Evolutionary conservation across 2,329 filamentous ascomycete genomes (phyloP).

Genomic region (Apiospora kogelbergensis): DNA sequence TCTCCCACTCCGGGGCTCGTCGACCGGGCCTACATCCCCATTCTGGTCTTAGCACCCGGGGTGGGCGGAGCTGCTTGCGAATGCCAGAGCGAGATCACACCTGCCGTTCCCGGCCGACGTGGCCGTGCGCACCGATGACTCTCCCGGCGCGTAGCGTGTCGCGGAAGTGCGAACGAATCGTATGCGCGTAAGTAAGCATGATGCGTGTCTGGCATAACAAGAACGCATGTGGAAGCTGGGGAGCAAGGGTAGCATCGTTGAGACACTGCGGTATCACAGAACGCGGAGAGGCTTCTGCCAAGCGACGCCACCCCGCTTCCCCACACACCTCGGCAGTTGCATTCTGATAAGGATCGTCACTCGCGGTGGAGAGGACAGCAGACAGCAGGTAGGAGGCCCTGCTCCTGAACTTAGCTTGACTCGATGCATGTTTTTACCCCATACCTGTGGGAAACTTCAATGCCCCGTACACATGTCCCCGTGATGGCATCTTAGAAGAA

Average conservation of each 20-base stretch:
- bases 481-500: not conserved
- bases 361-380: not conserved
- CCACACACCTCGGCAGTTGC: not conserved
- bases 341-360: not conserved
- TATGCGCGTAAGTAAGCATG: not conserved
- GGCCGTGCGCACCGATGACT: not conserved
- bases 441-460: not conserved
- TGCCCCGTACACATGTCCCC: not conserved
- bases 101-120: not conserved
- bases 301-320: not conserved
- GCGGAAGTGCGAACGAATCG: too few relatives aligned
- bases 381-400: not conserved
- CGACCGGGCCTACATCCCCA: not conserved
- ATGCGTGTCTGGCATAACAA: not conserved
- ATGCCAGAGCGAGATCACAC: not conserved
- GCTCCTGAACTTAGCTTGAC: not conserved
- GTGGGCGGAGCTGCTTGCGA: not conserved
- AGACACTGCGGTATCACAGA: not conserved
- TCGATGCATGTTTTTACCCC: not conserved
- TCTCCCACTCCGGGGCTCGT: not conserved
- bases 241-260: not conserved
- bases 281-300: not conserved
- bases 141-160: not conserved
- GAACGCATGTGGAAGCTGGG: not conserved
- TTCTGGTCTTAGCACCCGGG: not conserved